Conservation (phyloP, 805 yeast species). For the Lipomyces yamanashiensis region DNA sequence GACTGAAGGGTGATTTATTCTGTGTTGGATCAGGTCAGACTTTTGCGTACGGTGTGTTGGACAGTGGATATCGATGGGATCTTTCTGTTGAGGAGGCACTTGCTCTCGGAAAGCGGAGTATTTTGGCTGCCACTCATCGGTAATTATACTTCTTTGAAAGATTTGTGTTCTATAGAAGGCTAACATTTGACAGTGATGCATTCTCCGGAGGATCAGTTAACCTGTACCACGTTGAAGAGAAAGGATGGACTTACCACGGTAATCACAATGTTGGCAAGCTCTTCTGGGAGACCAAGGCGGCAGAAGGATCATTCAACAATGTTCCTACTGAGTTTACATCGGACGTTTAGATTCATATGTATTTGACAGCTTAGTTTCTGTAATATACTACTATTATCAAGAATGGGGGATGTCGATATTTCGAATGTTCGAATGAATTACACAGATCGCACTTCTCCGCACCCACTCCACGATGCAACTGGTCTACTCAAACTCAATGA, state of each 20-base stretch:
- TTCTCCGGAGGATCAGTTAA: slow-evolving; percentile 96
- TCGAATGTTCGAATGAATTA: too few species aligned
- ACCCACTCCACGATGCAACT: too few species aligned
- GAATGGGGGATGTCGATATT: too few species aligned
- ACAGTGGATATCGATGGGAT: slow-evolving; percentile 91
- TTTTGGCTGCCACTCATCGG: slow-evolving; percentile 97
- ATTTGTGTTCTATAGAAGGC: background rate
- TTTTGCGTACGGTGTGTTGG: slow-evolving; percentile 97
- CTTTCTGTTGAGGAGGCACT: slow-evolving; percentile 90
- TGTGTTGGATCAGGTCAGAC: slow-evolving; percentile 99
- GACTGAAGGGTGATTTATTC: slow-evolving; percentile 91
- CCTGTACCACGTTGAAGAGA: slow-evolving; percentile 87
- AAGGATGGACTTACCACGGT: slow-evolving; percentile 96
- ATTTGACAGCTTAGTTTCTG: background rate
- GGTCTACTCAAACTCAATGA: too few species aligned
- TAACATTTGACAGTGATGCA: slow-evolving; percentile 60
- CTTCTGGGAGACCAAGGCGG: slow-evolving; percentile 88
- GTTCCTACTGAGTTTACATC: slow-evolving; percentile 47
- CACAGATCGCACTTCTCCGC: too few species aligned
- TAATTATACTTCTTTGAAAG: slow-evolving; percentile 3
- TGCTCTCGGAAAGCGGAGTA: slow-evolving; percentile 91
- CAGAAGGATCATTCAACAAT: slow-evolving; percentile 87
- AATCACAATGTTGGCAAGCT: slow-evolving; percentile 88
- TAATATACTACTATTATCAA: background rate
- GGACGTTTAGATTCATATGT: slow-evolving; percentile 11